Base-by-base conservation (phyloP, 306 rosid genomes). In the Sophora flavescens region DNA sequence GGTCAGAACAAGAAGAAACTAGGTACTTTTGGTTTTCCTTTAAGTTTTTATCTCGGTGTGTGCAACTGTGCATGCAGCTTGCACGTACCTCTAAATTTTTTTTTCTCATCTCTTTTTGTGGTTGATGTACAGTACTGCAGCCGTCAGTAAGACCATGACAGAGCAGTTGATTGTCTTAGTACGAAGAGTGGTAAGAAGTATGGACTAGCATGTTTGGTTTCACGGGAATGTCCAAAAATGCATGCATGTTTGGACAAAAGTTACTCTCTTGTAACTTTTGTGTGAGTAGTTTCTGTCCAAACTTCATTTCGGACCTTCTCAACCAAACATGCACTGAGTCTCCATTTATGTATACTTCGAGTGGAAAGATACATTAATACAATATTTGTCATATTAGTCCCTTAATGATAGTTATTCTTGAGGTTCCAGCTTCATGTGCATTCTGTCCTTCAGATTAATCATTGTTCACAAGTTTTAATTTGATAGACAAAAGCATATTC, bases 151-250 rank as follows among this genome's bases (percentile, higher is more conserved):
- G 22, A 3, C n/a, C 51, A 70, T 42, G 42, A 54, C 59, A 15
- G 63, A 41, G 6, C 30, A 22, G 1, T 12, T 6, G 8, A 56
- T 59, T 66, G 81, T 15, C 17, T 6, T 45, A 68, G 82, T 87
- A 51, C 74, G 85, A 14, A 30, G 1, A 50, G 57, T 70, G 85
- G 96, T 90, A 77, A 59, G 47, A 11, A 2, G 3, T 1, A 7
- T 1, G 81, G 26, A 41, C 36, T 28, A 22, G 22, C 22, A 22
- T 22, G 22, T 22, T 22, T 22, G 22, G 22, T 22, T 22, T 22
- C 22, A 1, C 22, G 22, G 22, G 22, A 22, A 22, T 22, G 22
- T 22, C 22, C 22, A 0, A 22, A 22, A n/a, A n/a, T 17, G 35
- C 0, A 22, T 22, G 1, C 22, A 22, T 1, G 22, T 22, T 22